Conservation (phyloP, 2,329 filamentous ascomycete species). For the Stagonosporopsis chrysanthemi region DNA sequence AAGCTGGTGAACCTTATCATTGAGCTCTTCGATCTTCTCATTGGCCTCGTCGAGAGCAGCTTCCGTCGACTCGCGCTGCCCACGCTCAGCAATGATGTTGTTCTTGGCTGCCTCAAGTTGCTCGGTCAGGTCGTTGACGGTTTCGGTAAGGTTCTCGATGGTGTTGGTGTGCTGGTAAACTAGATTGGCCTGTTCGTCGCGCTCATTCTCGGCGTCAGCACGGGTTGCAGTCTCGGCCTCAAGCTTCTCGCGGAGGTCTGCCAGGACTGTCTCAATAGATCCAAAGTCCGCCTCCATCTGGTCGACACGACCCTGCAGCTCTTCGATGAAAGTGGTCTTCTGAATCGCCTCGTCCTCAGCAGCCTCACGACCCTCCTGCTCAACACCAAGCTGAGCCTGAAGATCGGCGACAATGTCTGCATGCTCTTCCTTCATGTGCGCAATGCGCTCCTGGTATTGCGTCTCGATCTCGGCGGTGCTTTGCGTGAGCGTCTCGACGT, state of each 20-base stretch:
- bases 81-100: conserved; percentile 51
- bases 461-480: conserved; percentile 52
- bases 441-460: conserved; percentile 47
- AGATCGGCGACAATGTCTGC: conserved; percentile 47
- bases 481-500: conserved; percentile 48
- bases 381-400: conserved; percentile 47
- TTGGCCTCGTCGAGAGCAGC: conserved; percentile 53
- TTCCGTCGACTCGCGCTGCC: conserved; percentile 55
- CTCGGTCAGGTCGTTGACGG: conserved; percentile 49
- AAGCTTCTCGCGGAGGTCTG: conserved; percentile 44
- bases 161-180: conserved; percentile 48
- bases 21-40: conserved; percentile 51
- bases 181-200: conserved; percentile 46
- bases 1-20: conserved; percentile 50
- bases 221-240: conserved; percentile 42
- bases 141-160: conserved; percentile 41
- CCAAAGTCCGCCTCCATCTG: conserved; percentile 49
- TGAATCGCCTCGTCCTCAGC: conserved; percentile 52
- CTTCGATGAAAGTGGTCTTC: conserved; percentile 50
- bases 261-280: conserved; percentile 40
- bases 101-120: conserved; percentile 49
- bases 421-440: conserved; percentile 51
- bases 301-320: conserved; percentile 50
- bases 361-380: conserved; percentile 47
- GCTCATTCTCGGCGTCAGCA: conserved; percentile 47